Conservation (phyloP, 169 alveolate genomes). For the Babesia divergens region DNA sequence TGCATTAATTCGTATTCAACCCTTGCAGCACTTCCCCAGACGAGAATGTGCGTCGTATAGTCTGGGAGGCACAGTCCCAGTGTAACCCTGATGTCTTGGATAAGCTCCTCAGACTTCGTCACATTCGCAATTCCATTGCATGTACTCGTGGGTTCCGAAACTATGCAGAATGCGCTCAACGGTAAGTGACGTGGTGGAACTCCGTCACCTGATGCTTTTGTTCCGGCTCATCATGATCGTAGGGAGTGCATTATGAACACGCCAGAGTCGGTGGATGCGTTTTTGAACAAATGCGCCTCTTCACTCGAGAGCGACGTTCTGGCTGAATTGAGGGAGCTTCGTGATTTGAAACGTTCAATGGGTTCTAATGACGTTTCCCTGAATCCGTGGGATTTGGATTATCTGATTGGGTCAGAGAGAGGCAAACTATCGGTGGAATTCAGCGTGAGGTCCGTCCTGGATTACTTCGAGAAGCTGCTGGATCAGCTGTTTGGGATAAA, state of each 20-base stretch:
- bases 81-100: conserved; percentile 26
- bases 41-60: conserved; percentile 5
- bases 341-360: not conserved
- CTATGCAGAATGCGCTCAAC: conserved; percentile 44
- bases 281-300: conserved; percentile 16
- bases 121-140: conserved; percentile 18
- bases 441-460: conserved; percentile 19
- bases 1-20: not conserved
- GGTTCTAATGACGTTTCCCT: not conserved
- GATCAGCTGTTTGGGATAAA: conserved; percentile 27
- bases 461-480: conserved; percentile 32
- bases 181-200: not conserved
- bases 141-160: conserved; percentile 23
- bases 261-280: conserved; percentile 12
- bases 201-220: not conserved
- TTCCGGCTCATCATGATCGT: not conserved
- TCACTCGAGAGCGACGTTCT: not conserved
- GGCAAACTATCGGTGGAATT: conserved; percentile 11
- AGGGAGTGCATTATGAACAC: conserved; percentile 59
- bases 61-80: conserved; percentile 50
- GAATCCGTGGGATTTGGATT: conserved; percentile 63
- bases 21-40: conserved; percentile 39
- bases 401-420: conserved; percentile 13
- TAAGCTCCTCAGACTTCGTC: conserved; percentile 16
- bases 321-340: not conserved